Evolutionary conservation across 2,329 filamentous ascomycete genomes (phyloP), one percentile per base, ranked within the genome.

Genomic region (Hypoxylon sp.): DNA sequence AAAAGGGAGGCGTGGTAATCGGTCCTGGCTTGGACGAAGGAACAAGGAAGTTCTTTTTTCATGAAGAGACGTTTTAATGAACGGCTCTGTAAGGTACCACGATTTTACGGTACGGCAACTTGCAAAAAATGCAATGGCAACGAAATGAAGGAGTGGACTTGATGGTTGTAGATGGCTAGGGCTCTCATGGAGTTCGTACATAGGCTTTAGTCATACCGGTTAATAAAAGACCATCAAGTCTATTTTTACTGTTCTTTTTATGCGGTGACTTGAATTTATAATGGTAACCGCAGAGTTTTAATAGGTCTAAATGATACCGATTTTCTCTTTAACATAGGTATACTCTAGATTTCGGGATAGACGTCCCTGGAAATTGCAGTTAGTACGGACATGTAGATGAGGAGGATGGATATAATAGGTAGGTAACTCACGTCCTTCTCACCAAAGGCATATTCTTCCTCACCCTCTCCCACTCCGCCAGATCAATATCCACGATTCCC

Each of bases 401-500:
- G 8, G 15, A 15, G 16, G 19, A 11, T n/a, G n/a, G n/a, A n/a
- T n/a, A n/a, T n/a, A n/a, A n/a, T 9, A 9, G 30, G 31, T 15
- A 32, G 32, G 13, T 11, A 8, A 78, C 80, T 76, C 54, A 82
- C 80, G 69, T 77, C 59, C 81, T 71, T 59, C 80, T 68, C 34
- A 72, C 70, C 41, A 83, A 64, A 34, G 80, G 80, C 77, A 83
- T 80, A 67, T 74, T 73, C 46, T 67, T 69, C 63, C 82, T 71
- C 4, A 84, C 73, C 52, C 70, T 72, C 57, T 73, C 73, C 71
- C 78, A 67, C 49, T 76, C 62, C 2, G 61, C 75, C 20, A 78
- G 53, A 55, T 84, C 78, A 34, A 85, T 74, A 31, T 83, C 78
- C 0, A 81, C 79, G 17, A 83, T 73, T 6, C 79, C 81, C 52